Evolutionary conservation across 257 asterid genomes (phyloP).

Genomic region (Rhazya stricta): DNA sequence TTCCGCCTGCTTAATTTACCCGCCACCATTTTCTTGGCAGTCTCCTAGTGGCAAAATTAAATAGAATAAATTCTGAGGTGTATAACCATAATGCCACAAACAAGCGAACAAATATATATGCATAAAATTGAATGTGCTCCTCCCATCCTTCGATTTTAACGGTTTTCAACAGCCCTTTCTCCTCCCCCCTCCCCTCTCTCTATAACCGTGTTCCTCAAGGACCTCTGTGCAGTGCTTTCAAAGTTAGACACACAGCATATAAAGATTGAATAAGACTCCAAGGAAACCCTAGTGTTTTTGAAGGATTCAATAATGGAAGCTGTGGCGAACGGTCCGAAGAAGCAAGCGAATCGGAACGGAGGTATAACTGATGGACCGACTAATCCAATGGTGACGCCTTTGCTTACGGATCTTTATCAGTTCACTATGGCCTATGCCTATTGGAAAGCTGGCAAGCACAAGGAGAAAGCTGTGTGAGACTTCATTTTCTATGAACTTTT

Average conservation of each 20-base stretch:
- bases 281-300: conserved; percentile 20
- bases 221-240: background rate
- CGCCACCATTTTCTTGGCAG: conserved; percentile 4
- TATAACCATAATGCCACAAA: background rate
- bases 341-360: conserved; percentile 15
- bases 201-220: conserved; percentile 15
- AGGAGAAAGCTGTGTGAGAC: conserved; percentile 88
- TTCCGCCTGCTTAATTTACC: background rate
- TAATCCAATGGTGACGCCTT: conserved; percentile 96
- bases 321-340: conserved; percentile 41
- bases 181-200: background rate
- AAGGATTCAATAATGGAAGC: conserved; percentile 32
- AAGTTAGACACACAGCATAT: background rate
- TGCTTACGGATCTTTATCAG: conserved; percentile 94
- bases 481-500: background rate
- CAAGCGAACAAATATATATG: background rate
- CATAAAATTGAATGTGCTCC: background rate
- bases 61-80: background rate
- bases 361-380: conserved; percentile 58
- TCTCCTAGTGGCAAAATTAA: background rate
- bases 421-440: conserved; percentile 98
- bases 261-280: conserved; percentile 4
- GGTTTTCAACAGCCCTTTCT: conserved; percentile 19
- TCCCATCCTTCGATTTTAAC: conserved; percentile 23
- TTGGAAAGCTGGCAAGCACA: conserved; percentile 92